Conservation (phyloP, 1,284 basidiomycete genomes). For the Sporisorium scitamineum region DNA sequence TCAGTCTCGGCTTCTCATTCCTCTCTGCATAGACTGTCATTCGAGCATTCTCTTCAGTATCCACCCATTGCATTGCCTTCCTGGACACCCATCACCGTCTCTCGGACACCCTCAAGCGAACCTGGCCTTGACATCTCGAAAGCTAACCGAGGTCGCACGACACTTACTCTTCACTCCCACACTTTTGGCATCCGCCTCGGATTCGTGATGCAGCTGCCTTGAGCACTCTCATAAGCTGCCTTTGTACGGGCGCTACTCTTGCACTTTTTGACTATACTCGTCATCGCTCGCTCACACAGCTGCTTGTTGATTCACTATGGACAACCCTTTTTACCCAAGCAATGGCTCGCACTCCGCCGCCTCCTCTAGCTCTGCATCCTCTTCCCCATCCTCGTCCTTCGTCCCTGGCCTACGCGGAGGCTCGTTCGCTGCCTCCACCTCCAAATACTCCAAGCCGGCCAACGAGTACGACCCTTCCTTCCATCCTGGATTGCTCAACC, state of each 20-base stretch:
- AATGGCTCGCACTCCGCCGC: constrained; percentile 74
- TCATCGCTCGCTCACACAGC: background rate
- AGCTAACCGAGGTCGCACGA: no score
- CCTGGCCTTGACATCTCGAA: background rate
- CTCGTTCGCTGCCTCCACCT: constrained; percentile 86
- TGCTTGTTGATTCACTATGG: constrained; percentile 17
- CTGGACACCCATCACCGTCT: background rate
- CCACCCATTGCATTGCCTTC: background rate
- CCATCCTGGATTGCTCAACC: constrained; percentile 80
- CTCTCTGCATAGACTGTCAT: background rate
- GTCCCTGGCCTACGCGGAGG: constrained; percentile 70
- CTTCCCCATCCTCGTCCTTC: constrained; percentile 6
- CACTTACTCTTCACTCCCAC: background rate
- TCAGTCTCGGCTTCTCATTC: background rate
- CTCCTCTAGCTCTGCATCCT: background rate
- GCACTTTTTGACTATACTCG: background rate
- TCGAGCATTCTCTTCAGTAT: background rate
- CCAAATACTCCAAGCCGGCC: constrained; percentile 75
- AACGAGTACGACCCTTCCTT: constrained; percentile 61
- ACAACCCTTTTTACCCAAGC: constrained; percentile 25
- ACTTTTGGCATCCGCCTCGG: background rate
- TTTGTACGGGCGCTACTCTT: background rate
- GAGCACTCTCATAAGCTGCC: background rate
- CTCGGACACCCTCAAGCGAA: background rate
- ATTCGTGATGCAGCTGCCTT: constrained; percentile 4